Evolutionary conservation across 2,329 filamentous ascomycete genomes (phyloP).

Genomic region (Colletotrichum shisoi): DNA sequence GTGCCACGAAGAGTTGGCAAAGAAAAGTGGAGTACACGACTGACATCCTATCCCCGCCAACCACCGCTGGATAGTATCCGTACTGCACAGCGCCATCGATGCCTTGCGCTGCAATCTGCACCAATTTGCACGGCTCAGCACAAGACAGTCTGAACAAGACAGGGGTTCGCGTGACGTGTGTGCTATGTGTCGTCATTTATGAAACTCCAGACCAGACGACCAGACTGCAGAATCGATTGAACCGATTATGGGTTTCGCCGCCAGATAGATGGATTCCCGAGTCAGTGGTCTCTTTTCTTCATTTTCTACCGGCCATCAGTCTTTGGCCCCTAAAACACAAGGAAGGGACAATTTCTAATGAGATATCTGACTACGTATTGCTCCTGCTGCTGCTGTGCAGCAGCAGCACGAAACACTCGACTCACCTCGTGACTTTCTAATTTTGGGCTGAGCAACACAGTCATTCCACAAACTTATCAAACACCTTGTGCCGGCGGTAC

Average conservation of each 20-base stretch:
- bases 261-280: not conserved
- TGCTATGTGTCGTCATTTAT: slow-evolving; percentile 30
- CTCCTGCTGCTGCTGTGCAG: not conserved
- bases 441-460: slow-evolving; percentile 1
- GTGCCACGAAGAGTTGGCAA: too few relatives aligned
- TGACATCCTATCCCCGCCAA: not conserved
- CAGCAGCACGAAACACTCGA: not conserved
- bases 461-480: slow-evolving; percentile 8
- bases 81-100: not conserved
- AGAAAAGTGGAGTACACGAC: not conserved
- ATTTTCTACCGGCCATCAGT: not conserved
- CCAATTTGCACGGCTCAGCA: slow-evolving; percentile 9
- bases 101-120: not conserved
- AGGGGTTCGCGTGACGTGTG: slow-evolving; percentile 17
- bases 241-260: not conserved
- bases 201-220: slow-evolving; percentile 23
- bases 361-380: not conserved
- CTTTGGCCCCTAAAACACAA: too few relatives aligned
- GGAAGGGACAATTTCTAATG: too few relatives aligned
- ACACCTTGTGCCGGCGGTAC: not conserved
- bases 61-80: not conserved
- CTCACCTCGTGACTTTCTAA: not conserved
- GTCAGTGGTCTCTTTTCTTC: not conserved
- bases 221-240: not conserved
- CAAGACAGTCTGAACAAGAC: slow-evolving; percentile 15